Evolutionary conservation across 495 filamentous ascomycete genomes (phyloP).

Genomic region (Xylaria grammica): DNA sequence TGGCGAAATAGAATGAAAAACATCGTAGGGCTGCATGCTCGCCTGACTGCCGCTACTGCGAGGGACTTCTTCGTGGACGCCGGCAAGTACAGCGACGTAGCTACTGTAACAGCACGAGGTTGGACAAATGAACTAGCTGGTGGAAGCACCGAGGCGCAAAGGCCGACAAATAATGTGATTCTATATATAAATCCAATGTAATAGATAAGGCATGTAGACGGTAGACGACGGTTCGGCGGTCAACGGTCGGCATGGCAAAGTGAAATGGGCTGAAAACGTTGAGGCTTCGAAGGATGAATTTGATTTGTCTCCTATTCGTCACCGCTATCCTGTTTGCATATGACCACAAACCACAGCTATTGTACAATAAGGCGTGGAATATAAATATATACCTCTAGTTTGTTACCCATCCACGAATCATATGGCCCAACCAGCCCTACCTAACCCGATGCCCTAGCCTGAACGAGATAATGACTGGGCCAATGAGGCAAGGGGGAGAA

Average conservation of each 20-base stretch:
- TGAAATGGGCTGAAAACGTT: not conserved
- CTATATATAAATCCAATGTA: slow-evolving; percentile 19
- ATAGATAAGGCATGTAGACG: not conserved
- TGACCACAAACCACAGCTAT: slow-evolving; percentile 4
- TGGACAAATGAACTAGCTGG: not conserved
- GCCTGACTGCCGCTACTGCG: slow-evolving; percentile 12
- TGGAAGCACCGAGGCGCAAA: slow-evolving; percentile 11
- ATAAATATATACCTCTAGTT: slow-evolving; percentile 8
- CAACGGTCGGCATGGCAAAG: slow-evolving; percentile 2
- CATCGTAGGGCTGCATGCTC: slow-evolving; percentile 22
- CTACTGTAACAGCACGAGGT: not conserved
- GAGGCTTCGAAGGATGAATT: not conserved
- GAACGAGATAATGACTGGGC: not conserved
- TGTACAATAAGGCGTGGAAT: slow-evolving; percentile 13
- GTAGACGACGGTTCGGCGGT: no score
- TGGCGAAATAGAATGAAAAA: not conserved
- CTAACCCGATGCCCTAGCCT: not conserved
- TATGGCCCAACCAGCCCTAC: not conserved
- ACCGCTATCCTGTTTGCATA: not conserved
- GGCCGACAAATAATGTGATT: not conserved
- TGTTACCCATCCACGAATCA: slow-evolving; percentile 7
- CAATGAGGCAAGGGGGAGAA: not conserved
- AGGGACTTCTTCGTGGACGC: slow-evolving; percentile 1
- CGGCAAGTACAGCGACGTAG: not conserved
- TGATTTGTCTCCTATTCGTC: slow-evolving; percentile 3